phyloP scores from a whole-genome alignment of 495 filamentous ascomycete species.

The Penicillium alfredii region DNA sequence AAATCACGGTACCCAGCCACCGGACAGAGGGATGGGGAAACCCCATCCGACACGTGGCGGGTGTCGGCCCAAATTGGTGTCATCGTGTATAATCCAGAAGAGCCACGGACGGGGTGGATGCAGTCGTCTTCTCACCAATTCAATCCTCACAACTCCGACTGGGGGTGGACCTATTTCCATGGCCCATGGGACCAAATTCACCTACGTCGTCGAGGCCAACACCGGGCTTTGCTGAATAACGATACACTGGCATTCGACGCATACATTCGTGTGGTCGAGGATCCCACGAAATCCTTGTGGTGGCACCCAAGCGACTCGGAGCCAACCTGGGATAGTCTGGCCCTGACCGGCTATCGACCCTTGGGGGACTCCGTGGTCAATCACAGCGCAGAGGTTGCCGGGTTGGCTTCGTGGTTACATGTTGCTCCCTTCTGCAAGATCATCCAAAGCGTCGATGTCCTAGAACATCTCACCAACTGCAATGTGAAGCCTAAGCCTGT shows the following conservation, averaged over 20 bases:
- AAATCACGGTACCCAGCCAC: conserved; percentile 26
- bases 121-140: conserved; percentile 56
- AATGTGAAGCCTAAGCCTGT: conserved; percentile 47
- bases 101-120: conserved; percentile 55
- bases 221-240: conserved; percentile 55
- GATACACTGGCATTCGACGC: conserved; percentile 60
- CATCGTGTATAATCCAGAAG: conserved; percentile 59
- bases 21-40: not conserved
- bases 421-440: conserved; percentile 53
- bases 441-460: conserved; percentile 44
- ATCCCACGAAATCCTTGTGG: conserved; percentile 59
- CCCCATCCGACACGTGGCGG: conserved; percentile 36
- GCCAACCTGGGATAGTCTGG: conserved; percentile 68
- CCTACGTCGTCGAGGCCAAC: conserved; percentile 50
- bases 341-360: conserved; percentile 54
- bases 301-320: conserved; percentile 56
- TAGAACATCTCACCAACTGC: conserved; percentile 45
- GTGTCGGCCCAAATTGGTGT: conserved; percentile 59
- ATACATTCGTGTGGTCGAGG: conserved; percentile 58
- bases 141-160: conserved; percentile 52
- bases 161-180: conserved; percentile 64
- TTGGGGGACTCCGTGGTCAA: conserved; percentile 43
- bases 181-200: conserved; percentile 57
- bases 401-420: conserved; percentile 53
- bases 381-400: conserved; percentile 47